phyloP scores from a whole-genome alignment of 805 yeast species.

The Metschnikowia vanudenii region DNA sequence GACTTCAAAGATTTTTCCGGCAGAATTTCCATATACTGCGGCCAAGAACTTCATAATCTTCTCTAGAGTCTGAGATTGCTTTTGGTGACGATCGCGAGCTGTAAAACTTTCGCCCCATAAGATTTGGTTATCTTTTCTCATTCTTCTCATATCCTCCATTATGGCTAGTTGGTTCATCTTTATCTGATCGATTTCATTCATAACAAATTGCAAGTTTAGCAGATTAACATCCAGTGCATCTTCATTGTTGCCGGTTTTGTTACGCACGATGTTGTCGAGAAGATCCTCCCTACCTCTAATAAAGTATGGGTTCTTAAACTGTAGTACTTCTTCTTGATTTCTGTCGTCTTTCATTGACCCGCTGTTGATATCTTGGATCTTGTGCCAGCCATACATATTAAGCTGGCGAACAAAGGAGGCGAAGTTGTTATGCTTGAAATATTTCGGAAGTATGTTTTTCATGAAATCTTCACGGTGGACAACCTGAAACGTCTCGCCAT shows the following conservation, averaged over 20 bases:
- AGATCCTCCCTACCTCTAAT: slow-evolving; percentile 76
- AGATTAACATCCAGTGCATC: slow-evolving; percentile 25
- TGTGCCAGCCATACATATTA: slow-evolving; percentile 99
- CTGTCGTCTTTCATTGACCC: slow-evolving; percentile 57
- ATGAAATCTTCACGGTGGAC: slow-evolving; percentile 81
- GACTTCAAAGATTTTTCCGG: slow-evolving; percentile 47
- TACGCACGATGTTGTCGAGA: slow-evolving; percentile 80
- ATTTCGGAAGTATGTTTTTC: slow-evolving; percentile 79
- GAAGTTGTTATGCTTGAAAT: slow-evolving; percentile 93
- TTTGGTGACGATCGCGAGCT: slow-evolving; percentile 79
- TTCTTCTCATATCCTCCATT: slow-evolving; percentile 78
- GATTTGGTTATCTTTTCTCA: slow-evolving; percentile 82
- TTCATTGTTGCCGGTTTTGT: slow-evolving; percentile 42
- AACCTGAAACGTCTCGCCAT: slow-evolving; percentile 85
- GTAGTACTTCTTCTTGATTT: slow-evolving; percentile 77
- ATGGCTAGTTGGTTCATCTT: slow-evolving; percentile 78
- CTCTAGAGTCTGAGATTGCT: slow-evolving; percentile 85
- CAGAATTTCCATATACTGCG: slow-evolving; percentile 66
- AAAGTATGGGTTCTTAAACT: slow-evolving; percentile 83
- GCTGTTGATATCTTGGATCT: slow-evolving; percentile 85
- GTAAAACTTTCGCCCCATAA: slow-evolving; percentile 87
- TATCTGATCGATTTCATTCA: slow-evolving; percentile 72
- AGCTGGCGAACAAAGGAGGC: slow-evolving; percentile 94
- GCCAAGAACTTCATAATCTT: slow-evolving; percentile 86
- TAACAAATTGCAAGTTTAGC: slow-evolving; percentile 50